A percentile compares a stretch with the other conserved stretches of the same genome.
These are phyloP conservation scores for Xylaria sp. DNA, from an alignment of 2,329 filamentous ascomycete genomes.

Conservation along the genomic window DNA sequence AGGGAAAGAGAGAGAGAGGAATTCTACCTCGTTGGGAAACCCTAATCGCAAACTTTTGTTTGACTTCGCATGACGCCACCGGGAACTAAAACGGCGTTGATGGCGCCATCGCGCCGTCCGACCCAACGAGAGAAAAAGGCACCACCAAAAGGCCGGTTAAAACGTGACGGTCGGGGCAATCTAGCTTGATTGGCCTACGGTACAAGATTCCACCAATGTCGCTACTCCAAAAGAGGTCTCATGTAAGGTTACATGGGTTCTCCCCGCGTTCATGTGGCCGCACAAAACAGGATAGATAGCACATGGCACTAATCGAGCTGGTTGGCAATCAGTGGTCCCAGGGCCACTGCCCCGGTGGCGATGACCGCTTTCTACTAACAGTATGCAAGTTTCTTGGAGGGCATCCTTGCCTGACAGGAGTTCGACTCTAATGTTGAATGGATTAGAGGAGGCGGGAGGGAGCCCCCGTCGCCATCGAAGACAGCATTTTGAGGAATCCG, in stretches of 20 bases:
- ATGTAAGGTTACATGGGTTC: slow-evolving; percentile 28
- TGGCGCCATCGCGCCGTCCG: slow-evolving; percentile 27
- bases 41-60: not conserved
- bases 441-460: not conserved
- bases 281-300: not conserved
- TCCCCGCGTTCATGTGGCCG: not conserved
- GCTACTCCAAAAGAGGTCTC: not conserved
- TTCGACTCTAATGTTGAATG: not conserved
- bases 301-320: not conserved
- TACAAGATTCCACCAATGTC: not conserved
- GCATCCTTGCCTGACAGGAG: not conserved
- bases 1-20: not conserved
- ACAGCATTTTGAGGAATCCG: not conserved
- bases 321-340: not conserved
- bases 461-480: not conserved
- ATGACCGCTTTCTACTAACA: not conserved
- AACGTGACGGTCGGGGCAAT: not conserved
- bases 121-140: slow-evolving; percentile 4
- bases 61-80: slow-evolving; percentile 8
- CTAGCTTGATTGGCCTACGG: slow-evolving; percentile 18
- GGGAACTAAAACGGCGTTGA: slow-evolving; percentile 19
- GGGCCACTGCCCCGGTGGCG: not conserved
- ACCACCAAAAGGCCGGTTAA: slow-evolving; percentile 9
- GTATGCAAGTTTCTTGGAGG: not conserved
- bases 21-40: not conserved